Evolutionary conservation across 1,284 basidiomycete species (phyloP).

Genomic region (Ceratobasidium sp.): DNA sequence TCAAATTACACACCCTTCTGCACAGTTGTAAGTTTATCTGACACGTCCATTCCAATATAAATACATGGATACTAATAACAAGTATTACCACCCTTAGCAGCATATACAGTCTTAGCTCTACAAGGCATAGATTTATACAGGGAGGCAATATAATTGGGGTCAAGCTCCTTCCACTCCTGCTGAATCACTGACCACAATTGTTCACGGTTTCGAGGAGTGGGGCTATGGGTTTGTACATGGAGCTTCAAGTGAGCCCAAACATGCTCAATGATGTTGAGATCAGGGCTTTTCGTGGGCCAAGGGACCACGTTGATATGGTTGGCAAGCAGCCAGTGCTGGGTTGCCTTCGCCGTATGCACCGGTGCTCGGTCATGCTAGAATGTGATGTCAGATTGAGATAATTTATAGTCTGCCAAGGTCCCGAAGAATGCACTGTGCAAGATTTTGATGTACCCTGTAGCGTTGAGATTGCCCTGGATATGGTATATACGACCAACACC

Average conservation of each 20-base stretch:
- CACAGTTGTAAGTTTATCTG: too few species aligned
- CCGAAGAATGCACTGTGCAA: not conserved
- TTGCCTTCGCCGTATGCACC: slow-evolving; percentile 11
- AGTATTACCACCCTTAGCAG: too few species aligned
- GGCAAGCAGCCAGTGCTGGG: not conserved
- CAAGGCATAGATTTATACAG: too few species aligned
- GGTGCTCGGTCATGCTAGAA: slow-evolving; percentile 31
- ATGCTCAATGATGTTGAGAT: slow-evolving; percentile 17
- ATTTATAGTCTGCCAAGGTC: not conserved
- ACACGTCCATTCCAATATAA: too few species aligned
- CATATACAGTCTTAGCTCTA: too few species aligned
- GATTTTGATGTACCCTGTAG: slow-evolving; percentile 7
- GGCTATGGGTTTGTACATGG: too few species aligned
- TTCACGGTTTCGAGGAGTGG: slow-evolving; percentile 26
- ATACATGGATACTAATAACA: too few species aligned
- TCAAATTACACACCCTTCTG: too few species aligned
- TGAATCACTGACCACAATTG: slow-evolving; percentile 6
- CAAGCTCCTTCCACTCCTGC: too few species aligned
- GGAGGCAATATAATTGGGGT: too few species aligned
- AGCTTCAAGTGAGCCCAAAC: slow-evolving; percentile 19
- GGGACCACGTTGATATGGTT: slow-evolving; percentile 6
- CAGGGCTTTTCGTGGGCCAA: slow-evolving; percentile 17
- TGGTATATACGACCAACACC: not conserved
- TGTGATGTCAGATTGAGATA: not conserved
- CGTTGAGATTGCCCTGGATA: slow-evolving; percentile 6